Conservation (phyloP, 1,284 basidiomycete genomes). For the Athelia sp. region DNA sequence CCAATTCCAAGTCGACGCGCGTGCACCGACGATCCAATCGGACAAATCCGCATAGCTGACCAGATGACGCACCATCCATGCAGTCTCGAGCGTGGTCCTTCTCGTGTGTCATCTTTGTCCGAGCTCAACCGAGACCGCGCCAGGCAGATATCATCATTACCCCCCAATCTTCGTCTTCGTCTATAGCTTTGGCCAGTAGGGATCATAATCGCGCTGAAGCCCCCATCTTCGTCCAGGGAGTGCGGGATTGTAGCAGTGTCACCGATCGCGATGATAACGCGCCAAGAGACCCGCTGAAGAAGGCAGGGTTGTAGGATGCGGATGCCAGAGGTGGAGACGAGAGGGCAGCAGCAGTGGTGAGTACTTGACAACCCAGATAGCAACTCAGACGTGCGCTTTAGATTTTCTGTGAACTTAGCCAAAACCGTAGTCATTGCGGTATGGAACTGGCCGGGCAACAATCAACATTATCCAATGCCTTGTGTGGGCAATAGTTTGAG, state of each 20-base stretch:
- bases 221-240: conserved; percentile 35
- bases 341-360: conserved; percentile 48
- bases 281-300: conserved; percentile 13
- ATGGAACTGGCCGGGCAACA: too few relatives aligned
- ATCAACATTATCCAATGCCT: too few relatives aligned
- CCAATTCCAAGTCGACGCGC: too few relatives aligned
- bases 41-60: not conserved
- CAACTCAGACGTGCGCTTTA: conserved; percentile 62
- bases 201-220: not conserved
- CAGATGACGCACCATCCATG: not conserved
- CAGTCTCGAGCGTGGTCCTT: not conserved
- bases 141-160: too few relatives aligned
- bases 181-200: conserved; percentile 2
- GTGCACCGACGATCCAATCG: too few relatives aligned
- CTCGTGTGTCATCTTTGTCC: too few relatives aligned
- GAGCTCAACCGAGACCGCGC: too few relatives aligned
- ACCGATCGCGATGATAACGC: conserved; percentile 7
- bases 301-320: conserved; percentile 4
- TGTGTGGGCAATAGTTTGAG: too few relatives aligned
- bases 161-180: conserved; percentile 52
- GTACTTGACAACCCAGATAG: conserved; percentile 63
- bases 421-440: too few relatives aligned
- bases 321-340: conserved; percentile 18
- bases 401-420: conserved; percentile 56
- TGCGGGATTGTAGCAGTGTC: not conserved